These are phyloP conservation scores for Ambrosia artemisiifolia DNA, from an alignment of 129 eudicot species.

Conservation along the genomic window DNA sequence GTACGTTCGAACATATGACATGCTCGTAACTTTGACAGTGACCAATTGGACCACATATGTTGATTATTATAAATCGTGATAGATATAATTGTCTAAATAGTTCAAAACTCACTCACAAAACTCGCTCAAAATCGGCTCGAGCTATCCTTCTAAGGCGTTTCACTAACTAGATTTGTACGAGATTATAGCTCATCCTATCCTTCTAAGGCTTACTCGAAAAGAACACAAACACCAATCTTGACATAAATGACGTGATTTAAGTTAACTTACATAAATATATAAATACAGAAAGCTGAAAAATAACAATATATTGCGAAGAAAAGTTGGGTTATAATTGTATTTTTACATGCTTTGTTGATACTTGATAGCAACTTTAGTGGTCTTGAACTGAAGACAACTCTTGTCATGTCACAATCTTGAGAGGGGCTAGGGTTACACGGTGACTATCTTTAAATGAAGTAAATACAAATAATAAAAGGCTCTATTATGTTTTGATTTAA, in stretches of 20 bases:
- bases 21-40: no score
- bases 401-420: constrained; percentile 14
- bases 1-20: no score
- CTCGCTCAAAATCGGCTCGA: no score
- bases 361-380: neutral
- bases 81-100: no score
- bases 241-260: neutral
- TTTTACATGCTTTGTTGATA: neutral
- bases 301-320: neutral
- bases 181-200: neutral
- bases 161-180: neutral
- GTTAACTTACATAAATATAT: neutral
- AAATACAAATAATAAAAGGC: neutral
- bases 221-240: neutral
- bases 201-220: neutral
- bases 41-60: no score
- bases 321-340: neutral
- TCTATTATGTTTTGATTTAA: neutral
- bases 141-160: neutral
- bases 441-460: neutral
- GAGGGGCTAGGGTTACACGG: neutral
- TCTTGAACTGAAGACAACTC: constrained; percentile 7
- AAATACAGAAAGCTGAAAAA: neutral
- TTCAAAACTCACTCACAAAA: no score
- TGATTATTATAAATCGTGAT: no score